Base-by-base conservation (phyloP, 2,329 filamentous ascomycete genomes). In the Sporothrix curviconia region DNA sequence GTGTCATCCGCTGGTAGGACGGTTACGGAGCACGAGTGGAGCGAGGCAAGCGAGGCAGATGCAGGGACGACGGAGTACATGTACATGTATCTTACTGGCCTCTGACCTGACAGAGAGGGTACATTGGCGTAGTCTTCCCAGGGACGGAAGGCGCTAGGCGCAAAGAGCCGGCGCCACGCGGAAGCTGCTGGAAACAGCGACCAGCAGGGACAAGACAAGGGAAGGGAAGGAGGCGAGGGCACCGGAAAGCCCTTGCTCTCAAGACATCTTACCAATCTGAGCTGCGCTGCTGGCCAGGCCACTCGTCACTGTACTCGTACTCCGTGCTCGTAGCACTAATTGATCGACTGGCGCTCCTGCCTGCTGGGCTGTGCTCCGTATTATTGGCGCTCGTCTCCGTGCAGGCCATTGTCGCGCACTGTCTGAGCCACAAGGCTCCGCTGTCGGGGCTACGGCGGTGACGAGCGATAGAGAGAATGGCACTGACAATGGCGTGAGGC, bases 121-220 rank as follows among this genome's bases (percentile, higher is more conserved):
- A 36, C 22, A 39, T 40, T 30, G 30, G 22, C 28, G 34, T 28
- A 22, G 47, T 51, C 14, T 34, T 19, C 11, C 12, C 2, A 52
- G 49, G n/a, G 34, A 30, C 17, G 51, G 28, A 43, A 44, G 39
- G 51, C 51, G 42, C 40, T 37, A 55, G 42, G 14, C 30, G 40
- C 32, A 25, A 46, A 39, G 15, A 55, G 52, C 52, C 52, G 34
- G 52, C 42, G 42, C 28, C 52, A 37, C 24, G 17, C 43, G 54
- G 54, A 56, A 56, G 34, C 34, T 56, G 54, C 54, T 56, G 54
- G 54, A 56, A 56, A n/a, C 17, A 44, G n/a, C 12, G 15, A 30
- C 14, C 17, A 32, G 30, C 22, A 52, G 24, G 22, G 37, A 52
- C 34, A 52, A 40, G 49, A 28, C 24, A 51, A 28, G 32, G 15